Base-by-base conservation (phyloP, 352 stramenopile species). In the Plasmopara muralis region DNA sequence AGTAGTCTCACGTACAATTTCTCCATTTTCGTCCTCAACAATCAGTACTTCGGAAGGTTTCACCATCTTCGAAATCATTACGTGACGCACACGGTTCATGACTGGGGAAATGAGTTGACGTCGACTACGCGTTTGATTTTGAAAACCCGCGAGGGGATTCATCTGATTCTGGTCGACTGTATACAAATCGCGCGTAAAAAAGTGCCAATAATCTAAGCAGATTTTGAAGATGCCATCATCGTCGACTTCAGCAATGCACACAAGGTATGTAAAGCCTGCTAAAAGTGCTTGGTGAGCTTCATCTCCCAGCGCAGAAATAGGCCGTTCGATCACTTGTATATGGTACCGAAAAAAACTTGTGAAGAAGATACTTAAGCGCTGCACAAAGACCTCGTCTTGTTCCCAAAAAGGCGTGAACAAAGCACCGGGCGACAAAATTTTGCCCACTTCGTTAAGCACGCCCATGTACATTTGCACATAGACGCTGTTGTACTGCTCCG, bases 41-140 rank as follows among this genome's bases (percentile, higher is more conserved):
- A 99, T 98, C 40, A 99, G 80, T n/a, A 99, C 96, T 75, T 99
- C 97, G 47, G 98, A 97, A 10, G 97, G 97, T 68, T 99, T 99
- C 40, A 97, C 96, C 97, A 99, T 99, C 65, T 96, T 97, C 20
- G 89, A 95, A 64, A 99, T 99, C 87, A 99, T 97, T 8, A 99
- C 92, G 45, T 97, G 83, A 30, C 97, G 91, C 15, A 99, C 89
- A 10, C 88, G 88, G 40, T 93, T 98, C 60, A 99, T 87, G 20
- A 99, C 83, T 2, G 68, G 66, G 12, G 83, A 73, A 28, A 94
- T 79, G 54, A 93, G 59, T 9, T 84, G 78, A 47, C 83, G 79
- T 2, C 80, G 75, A 28, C 72, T 82, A 41, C 62, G 76, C 28
- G 60, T 50, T 14, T 68, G 53, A 50, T 77, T 83, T 44, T 78